Evolutionary conservation across 2,329 filamentous ascomycete species (phyloP).

Genomic region (Curvularia lunata): DNA sequence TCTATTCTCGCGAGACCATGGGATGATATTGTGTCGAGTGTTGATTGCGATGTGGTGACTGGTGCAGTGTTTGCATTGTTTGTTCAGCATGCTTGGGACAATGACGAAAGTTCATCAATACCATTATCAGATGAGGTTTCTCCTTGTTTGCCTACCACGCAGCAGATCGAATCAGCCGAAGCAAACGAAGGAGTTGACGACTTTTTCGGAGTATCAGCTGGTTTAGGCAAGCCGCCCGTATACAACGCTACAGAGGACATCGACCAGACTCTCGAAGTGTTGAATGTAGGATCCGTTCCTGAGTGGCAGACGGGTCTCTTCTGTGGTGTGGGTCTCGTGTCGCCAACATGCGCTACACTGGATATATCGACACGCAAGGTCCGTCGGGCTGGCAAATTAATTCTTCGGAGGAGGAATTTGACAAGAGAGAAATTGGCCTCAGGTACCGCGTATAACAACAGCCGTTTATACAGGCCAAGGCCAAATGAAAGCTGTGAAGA

Average conservation of each 20-base stretch:
- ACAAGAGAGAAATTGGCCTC: not conserved
- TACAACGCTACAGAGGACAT: slow-evolving; percentile 4
- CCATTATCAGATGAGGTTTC: not conserved
- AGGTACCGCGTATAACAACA: not conserved
- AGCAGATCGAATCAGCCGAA: not conserved
- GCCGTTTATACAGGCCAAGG: not conserved
- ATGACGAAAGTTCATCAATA: not conserved
- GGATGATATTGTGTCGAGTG: not conserved
- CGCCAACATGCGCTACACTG: slow-evolving; percentile 3
- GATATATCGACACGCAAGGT: slow-evolving; percentile 11
- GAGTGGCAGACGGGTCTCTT: slow-evolving; percentile 8
- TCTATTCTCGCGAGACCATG: not conserved
- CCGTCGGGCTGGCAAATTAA: slow-evolving; percentile 11
- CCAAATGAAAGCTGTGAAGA: not conserved
- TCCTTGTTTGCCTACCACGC: not conserved
- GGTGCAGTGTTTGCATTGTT: not conserved
- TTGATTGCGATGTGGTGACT: not conserved
- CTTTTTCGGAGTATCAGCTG: slow-evolving; percentile 9
- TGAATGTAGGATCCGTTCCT: not conserved
- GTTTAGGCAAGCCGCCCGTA: slow-evolving; percentile 9
- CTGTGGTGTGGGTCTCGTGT: slow-evolving; percentile 10
- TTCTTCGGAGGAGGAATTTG: slow-evolving; percentile 1
- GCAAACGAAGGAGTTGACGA: slow-evolving; percentile 17
- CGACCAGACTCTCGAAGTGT: not conserved
- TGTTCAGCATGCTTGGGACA: slow-evolving; percentile 4